Base-by-base conservation (phyloP, 352 stramenopile genomes). In the Phytophthora pluvialis region DNA sequence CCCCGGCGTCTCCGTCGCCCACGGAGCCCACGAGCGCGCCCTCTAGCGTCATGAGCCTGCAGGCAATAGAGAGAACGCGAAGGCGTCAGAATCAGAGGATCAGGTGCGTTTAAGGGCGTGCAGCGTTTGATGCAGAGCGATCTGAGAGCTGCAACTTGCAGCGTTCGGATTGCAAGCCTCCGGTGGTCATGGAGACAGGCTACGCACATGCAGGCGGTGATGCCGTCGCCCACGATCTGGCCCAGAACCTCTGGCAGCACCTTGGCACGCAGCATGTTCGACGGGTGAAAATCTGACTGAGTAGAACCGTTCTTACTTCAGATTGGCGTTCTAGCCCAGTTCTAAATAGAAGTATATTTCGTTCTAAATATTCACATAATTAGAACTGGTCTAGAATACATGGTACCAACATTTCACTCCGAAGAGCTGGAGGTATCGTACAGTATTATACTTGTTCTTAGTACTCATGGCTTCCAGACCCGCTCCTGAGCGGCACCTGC, bases 1-100 rank as follows among this genome's bases (percentile, higher is more conserved):
- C 88, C 16, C 90, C 73, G 21, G 54, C 50, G 6, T 83, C 80
- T 49, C 60, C 77, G 48, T 77, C 67, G 5, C 88, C 85, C 8
- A 91, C 84, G 10, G 86, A 85, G 9, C 88, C 83, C 60, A 96
- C 87, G 49, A 96, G 74, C n/a, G 88, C 84, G 16, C 88, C 88
- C 45, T 96, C 88, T 31, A 94, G 66, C 31, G 88, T 96, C 86
- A 91, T 81, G 13, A 96, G 72, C 75, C 86, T 94, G 57, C 28
- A 50, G 1, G 43, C 21, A 56, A 18, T 26, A 13, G 35, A 39
- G 43, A 40, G 5, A 63, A 56, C 26, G 47, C 4, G 9, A 35
- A 31, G 10, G 4, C 5, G 54, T 42, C 28, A 49, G 32, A 31
- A 6, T 13, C 26, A 40, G 4, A 10, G 26, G 18, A 43, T 33